A percentile compares a stretch with the other conserved stretches of the same genome.
phyloP scores from a whole-genome alignment of 371 early-diverging fungal genomes.

The Thermomucor indicae-seudaticae region DNA sequence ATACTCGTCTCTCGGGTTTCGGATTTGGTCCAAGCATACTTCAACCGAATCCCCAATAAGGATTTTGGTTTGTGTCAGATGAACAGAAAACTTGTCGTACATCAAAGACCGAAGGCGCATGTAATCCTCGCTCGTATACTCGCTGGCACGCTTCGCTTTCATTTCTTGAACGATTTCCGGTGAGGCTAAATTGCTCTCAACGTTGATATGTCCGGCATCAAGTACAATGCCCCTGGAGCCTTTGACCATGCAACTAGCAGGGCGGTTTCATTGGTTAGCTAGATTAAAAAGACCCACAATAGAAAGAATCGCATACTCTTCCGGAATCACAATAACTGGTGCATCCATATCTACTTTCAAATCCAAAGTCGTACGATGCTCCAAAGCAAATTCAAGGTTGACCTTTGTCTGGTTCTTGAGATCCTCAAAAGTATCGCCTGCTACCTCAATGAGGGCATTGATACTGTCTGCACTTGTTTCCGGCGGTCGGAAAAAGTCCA shows the following conservation, averaged over 20 bases:
- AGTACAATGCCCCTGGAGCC: constrained; percentile 74
- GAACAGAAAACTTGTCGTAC: constrained; percentile 88
- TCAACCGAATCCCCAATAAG: constrained; percentile 77
- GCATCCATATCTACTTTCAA: constrained; percentile 94
- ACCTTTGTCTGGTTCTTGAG: constrained; percentile 87
- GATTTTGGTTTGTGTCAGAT: constrained; percentile 81
- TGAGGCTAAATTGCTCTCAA: constrained; percentile 80
- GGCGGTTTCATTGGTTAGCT: neutral
- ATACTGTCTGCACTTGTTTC: constrained; percentile 74
- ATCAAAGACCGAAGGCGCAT: constrained; percentile 71
- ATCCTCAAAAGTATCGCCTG: constrained; percentile 88
- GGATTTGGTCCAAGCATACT: constrained; percentile 67
- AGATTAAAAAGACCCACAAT: too few species aligned
- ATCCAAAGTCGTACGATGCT: constrained; percentile 85
- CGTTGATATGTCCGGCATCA: constrained; percentile 91
- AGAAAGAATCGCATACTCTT: constrained; percentile 70
- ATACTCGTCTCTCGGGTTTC: constrained; percentile 34
- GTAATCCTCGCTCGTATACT: constrained; percentile 63
- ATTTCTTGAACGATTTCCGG: constrained; percentile 65
- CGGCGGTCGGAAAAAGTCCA: constrained; percentile 85
- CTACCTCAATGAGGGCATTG: constrained; percentile 71
- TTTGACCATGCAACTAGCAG: constrained; percentile 58
- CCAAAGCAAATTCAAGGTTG: constrained; percentile 83
- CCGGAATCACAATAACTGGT: constrained; percentile 94
- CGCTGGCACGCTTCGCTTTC: constrained; percentile 60